Conservation (phyloP, 1,284 basidiomycete species). For the Erythrobasidium hasegawianum region DNA sequence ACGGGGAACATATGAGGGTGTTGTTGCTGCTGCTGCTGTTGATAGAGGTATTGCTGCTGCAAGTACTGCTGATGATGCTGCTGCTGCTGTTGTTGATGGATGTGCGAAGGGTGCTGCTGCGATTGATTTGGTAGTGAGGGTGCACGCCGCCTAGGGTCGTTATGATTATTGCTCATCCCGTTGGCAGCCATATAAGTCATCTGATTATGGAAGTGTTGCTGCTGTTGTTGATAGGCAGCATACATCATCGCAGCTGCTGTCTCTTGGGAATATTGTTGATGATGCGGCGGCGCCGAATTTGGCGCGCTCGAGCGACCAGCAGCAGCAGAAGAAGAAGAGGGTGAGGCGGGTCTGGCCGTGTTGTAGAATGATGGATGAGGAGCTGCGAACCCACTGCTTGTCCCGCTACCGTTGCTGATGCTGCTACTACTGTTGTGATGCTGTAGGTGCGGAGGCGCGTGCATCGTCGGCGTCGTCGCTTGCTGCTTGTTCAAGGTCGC, state of each 20-base stretch:
- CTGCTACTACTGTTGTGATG: too few relatives aligned
- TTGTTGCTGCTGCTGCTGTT: not conserved
- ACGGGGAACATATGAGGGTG: not conserved
- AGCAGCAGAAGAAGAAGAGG: not conserved
- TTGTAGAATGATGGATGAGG: not conserved
- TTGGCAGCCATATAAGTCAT: constrained; percentile 25
- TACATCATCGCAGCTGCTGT: constrained; percentile 30
- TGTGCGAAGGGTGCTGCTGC: not conserved
- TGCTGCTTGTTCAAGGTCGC: too few relatives aligned
- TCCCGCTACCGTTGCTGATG: too few relatives aligned
- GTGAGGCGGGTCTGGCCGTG: not conserved
- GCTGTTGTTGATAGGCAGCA: constrained; percentile 29
- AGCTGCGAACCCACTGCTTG: too few relatives aligned
- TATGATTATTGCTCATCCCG: constrained; percentile 15
- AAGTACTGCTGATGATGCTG: not conserved
- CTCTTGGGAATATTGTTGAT: not conserved
- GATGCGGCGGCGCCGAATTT: not conserved
- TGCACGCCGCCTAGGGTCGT: constrained; percentile 27
- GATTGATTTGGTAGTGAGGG: constrained; percentile 18
- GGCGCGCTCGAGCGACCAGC: not conserved
- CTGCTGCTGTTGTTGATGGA: not conserved
- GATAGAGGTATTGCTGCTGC: not conserved
- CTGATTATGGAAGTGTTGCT: constrained; percentile 28
- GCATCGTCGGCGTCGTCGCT: too few relatives aligned
- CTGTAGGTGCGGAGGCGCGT: too few relatives aligned